Conservation (phyloP, 169 alveolate genomes). For the Plasmodium billcollinsi region DNA sequence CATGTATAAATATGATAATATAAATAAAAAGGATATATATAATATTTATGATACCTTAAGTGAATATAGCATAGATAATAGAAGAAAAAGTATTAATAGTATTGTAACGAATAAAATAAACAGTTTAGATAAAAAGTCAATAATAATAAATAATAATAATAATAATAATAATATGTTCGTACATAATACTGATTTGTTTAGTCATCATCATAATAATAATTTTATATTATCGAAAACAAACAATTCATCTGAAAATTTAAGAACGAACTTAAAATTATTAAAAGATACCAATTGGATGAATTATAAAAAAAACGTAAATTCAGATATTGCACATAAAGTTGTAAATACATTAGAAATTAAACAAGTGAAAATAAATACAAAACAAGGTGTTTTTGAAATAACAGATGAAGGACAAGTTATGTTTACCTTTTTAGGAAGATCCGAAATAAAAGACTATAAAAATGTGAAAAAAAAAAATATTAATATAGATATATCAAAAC, state of each 20-base stretch:
- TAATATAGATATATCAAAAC: conserved; percentile 63
- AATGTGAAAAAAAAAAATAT: conserved; percentile 42
- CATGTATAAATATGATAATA: background rate
- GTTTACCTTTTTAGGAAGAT: conserved; percentile 73
- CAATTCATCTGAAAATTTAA: conserved; percentile 22
- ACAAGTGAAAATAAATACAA: conserved; percentile 58
- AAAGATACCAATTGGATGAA: background rate
- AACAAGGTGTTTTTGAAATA: conserved; percentile 72
- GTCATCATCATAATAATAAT: conserved; percentile 1
- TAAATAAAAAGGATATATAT: conserved; percentile 12
- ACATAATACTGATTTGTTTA: too few species aligned
- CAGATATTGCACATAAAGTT: background rate
- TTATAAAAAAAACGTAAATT: background rate
- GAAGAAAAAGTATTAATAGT: conserved; percentile 12
- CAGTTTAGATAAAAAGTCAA: conserved; percentile 18
- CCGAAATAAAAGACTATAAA: conserved; percentile 71
- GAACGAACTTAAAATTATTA: background rate
- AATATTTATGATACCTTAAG: conserved; percentile 5
- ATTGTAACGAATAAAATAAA: conserved; percentile 30
- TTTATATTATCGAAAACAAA: background rate
- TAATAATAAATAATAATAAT: background rate
- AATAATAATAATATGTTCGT: background rate
- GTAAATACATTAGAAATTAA: conserved; percentile 69
- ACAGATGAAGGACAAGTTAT: conserved; percentile 50
- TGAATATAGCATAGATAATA: conserved; percentile 16